phyloP scores from a whole-genome alignment of 148 eudicot species.

The Spergularia bocconei region DNA sequence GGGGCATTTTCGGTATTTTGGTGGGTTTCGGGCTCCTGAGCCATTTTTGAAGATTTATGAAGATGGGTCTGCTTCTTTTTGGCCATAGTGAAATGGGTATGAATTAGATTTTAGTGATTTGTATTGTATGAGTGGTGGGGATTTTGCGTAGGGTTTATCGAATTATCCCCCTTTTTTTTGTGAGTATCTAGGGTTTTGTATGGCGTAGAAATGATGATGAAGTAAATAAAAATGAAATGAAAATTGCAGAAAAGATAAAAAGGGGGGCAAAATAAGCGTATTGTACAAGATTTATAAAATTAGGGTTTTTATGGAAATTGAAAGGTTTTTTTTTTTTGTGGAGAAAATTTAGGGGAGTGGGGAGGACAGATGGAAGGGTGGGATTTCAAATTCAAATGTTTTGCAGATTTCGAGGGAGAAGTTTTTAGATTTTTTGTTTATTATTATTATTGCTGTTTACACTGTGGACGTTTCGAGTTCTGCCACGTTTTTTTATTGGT shows the following conservation, averaged over 20 bases:
- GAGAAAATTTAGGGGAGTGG: not conserved
- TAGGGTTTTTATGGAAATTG: no score
- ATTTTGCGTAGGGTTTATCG: not conserved
- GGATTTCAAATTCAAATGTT: not conserved
- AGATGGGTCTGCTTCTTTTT: conserved; percentile 54
- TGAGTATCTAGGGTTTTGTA: conserved; percentile 3
- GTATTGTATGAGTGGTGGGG: not conserved
- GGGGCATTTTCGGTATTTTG: conserved; percentile 6
- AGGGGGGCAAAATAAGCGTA: not conserved
- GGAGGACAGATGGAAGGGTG: not conserved
- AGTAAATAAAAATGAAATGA: not conserved
- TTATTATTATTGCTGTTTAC: no score
- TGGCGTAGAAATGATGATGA: not conserved
- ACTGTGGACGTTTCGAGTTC: no score
- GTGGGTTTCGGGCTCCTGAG: not conserved
- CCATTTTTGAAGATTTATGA: conserved; percentile 21
- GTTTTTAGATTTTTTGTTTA: no score
- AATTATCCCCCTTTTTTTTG: not conserved
- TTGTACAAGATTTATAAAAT: no score
- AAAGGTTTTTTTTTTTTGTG: no score
- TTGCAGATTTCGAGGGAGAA: not conserved
- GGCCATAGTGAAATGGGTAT: conserved; percentile 48
- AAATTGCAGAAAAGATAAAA: not conserved
- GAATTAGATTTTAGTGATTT: conserved; percentile 8
- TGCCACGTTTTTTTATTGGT: no score